phyloP scores from a whole-genome alignment of 2,329 filamentous ascomycete species.

The Calycina herbarum region DNA sequence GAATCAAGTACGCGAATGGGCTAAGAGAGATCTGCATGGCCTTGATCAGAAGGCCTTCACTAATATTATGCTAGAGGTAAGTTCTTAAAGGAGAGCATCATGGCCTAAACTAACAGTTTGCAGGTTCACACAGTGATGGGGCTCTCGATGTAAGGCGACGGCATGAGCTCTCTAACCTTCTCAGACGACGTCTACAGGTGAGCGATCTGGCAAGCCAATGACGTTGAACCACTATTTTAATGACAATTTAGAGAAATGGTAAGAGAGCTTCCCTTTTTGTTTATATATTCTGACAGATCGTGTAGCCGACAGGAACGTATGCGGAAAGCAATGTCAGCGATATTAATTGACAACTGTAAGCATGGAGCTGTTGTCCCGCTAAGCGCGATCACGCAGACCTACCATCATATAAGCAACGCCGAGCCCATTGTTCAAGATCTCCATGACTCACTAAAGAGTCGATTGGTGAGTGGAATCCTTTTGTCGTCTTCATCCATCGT shows the following conservation, averaged over 20 bases:
- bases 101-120: constrained; percentile 1
- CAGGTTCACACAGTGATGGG: constrained; percentile 14
- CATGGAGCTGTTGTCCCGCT: constrained; percentile 7
- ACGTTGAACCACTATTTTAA: constrained; percentile 58
- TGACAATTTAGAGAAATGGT: constrained; percentile 32
- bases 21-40: no score
- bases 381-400: neutral
- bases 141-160: constrained; percentile 4
- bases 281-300: constrained; percentile 2
- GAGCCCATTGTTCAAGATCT: constrained; percentile 50
- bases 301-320: constrained; percentile 3
- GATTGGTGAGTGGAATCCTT: no score
- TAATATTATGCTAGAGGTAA: no score
- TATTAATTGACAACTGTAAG: neutral
- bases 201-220: constrained; percentile 41
- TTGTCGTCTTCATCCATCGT: no score
- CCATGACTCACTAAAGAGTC: no score
- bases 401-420: constrained; percentile 33
- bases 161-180: constrained; percentile 8
- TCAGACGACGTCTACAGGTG: constrained; percentile 19
- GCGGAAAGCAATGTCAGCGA: constrained; percentile 8
- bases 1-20: no score
- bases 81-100: neutral
- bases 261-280: neutral
- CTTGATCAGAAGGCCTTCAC: no score